Evolutionary conservation across 1,139 yeast genomes (phyloP), one percentile per base, ranked within the genome.

Genomic region (Pichia sp.): DNA sequence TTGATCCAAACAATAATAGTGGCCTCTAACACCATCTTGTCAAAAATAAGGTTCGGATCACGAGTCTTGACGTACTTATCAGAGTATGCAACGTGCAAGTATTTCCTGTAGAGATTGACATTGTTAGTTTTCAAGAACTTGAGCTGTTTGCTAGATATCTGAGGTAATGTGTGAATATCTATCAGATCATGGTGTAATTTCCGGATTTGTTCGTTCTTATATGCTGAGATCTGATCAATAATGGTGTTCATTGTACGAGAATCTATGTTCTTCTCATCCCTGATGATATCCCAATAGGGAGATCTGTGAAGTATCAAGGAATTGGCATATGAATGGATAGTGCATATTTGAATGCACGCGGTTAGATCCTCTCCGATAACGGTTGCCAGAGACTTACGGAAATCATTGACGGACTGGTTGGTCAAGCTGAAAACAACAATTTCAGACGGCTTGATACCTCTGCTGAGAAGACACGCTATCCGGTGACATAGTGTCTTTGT

Each of bases 381-480:
- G 0, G 43, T 44, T 0, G 40, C 29, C 18, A 82, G 51, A 5
- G 70, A 64, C 0, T 45, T 41, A 26, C 60, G 57, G 13, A 82
- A 56, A 18, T 77, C 71, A 27, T 66, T 66, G 1, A 80, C 86
- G 0, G 91, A 76, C 36, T 81, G 62, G 47, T 80, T 82, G 1
- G 93, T 80, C 70, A 82, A 67, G 5, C 87, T 76, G 9, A 83
- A 59, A 4, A 80, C 77, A 26, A 81, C 53, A 3, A 83, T 69
- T 34, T 75, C 74, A 8, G 62, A 56, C 0, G 88, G 85, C 2
- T 52, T 42, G 0, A 73, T 23, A 1, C 48, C 52, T 2, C 57
- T 58, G 4, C 61, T 59, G 5, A 81, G 52, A 43, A 78, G 48
- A 42, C 68, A 60, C 2, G 71, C 72, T 0, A 80, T 64, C 41